These are phyloP conservation scores for Phialophora macrospora DNA, from an alignment of 2,329 filamentous ascomycete species.

Conservation along the genomic window DNA sequence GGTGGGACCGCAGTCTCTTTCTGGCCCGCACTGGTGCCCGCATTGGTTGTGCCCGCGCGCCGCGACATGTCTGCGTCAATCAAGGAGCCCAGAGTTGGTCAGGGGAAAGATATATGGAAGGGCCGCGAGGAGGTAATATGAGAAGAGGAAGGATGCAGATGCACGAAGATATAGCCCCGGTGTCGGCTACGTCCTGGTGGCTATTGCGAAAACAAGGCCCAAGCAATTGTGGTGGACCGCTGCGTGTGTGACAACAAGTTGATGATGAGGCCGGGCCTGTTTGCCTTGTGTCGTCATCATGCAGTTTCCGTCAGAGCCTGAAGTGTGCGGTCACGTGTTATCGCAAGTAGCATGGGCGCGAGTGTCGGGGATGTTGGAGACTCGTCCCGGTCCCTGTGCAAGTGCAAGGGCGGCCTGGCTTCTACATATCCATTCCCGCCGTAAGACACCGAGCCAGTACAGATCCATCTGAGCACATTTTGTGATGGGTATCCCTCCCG, in stretches of 20 bases:
- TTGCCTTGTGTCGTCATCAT: not conserved
- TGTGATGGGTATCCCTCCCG: slow-evolving; percentile 43
- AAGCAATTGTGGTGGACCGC: not conserved
- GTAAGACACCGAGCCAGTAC: slow-evolving; percentile 2
- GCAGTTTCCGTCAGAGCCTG: not conserved
- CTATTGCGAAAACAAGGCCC: slow-evolving; percentile 1
- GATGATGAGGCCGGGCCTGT: not conserved
- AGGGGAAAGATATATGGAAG: not conserved
- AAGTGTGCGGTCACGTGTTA: not conserved
- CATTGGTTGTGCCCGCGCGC: not conserved
- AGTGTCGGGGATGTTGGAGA: not conserved
- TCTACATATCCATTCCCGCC: not conserved
- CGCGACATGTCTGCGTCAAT: not conserved
- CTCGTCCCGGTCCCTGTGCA: not conserved
- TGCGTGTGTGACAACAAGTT: not conserved
- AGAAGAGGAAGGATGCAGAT: not conserved
- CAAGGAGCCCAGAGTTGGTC: not conserved
- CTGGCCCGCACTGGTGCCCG: slow-evolving; percentile 31
- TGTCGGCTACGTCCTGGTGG: not conserved
- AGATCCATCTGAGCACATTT: slow-evolving; percentile 18
- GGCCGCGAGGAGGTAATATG: not conserved
- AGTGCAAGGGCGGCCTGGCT: not conserved
- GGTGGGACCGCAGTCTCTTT: slow-evolving; percentile 29
- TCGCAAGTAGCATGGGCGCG: too few species aligned
- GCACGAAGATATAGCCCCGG: not conserved